Percentiles rank a stretch among this genome's conserved stretches.
These are phyloP conservation scores for Phragmites australis DNA, from an alignment of 176 grass and related monocot species.

Conservation along the genomic window DNA sequence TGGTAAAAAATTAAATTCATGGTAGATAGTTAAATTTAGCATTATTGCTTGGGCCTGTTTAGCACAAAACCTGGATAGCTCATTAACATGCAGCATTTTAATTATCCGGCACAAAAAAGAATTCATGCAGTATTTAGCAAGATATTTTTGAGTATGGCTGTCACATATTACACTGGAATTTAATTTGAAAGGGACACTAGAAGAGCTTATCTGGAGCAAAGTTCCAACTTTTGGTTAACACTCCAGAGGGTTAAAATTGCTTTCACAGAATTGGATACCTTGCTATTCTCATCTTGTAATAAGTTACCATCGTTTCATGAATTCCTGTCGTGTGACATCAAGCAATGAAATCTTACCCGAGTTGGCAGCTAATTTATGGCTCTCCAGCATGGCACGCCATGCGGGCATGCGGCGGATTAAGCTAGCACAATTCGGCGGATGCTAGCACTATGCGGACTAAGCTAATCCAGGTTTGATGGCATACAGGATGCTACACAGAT, in stretches of 20 bases:
- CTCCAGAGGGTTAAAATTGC: constrained; percentile 42
- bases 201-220: constrained; percentile 15
- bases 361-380: too few species aligned
- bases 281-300: constrained; percentile 20
- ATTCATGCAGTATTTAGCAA: too few species aligned
- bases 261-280: background rate
- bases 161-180: background rate
- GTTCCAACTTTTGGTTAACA: background rate
- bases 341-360: too few species aligned
- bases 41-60: background rate
- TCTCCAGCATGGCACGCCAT: too few species aligned
- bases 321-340: too few species aligned
- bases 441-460: too few species aligned
- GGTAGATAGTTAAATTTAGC: background rate
- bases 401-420: too few species aligned
- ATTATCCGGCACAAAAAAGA: too few species aligned
- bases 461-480: too few species aligned
- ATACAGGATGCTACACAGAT: too few species aligned
- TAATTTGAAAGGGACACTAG: background rate
- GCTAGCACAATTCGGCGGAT: too few species aligned
- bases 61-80: background rate
- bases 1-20: constrained; percentile 16
- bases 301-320: background rate
- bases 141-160: background rate
- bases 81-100: constrained; percentile 5